Percentiles rank a stretch among this genome's conserved stretches.
phyloP scores from a whole-genome alignment of 768 basidiomycete species.

The Macrolepiota fuliginosa region DNA sequence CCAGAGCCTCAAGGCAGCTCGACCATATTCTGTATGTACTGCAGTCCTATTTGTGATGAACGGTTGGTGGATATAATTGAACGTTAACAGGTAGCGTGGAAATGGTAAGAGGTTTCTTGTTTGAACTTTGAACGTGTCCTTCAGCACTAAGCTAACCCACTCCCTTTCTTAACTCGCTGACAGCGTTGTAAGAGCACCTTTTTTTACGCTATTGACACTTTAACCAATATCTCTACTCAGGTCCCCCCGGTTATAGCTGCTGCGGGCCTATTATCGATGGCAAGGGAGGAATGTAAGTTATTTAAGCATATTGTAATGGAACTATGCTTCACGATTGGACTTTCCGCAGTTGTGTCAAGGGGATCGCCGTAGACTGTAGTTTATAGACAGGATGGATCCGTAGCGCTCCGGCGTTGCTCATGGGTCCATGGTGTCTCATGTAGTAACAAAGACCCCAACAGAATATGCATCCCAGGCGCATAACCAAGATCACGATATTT shows the following conservation, averaged over 20 bases:
- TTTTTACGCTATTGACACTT: background rate
- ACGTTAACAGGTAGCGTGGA: background rate
- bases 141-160: background rate
- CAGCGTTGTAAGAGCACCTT: background rate
- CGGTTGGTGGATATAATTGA: too few relatives aligned
- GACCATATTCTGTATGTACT: background rate
- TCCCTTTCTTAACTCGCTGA: background rate
- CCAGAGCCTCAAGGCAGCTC: background rate
- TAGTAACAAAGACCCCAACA: too few relatives aligned
- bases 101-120: background rate
- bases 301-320: background rate
- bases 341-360: background rate
- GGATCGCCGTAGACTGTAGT: background rate
- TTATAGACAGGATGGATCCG: background rate
- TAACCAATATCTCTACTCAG: background rate
- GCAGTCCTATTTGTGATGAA: too few relatives aligned
- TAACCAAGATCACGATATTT: too few relatives aligned
- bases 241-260: background rate
- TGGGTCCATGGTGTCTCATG: too few relatives aligned
- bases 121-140: background rate
- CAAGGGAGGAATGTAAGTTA: background rate
- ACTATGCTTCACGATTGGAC: background rate
- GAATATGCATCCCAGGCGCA: too few relatives aligned
- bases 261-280: background rate
- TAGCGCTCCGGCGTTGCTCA: too few relatives aligned